A percentile compares a stretch with the other conserved stretches of the same genome.
Evolutionary conservation across 768 basidiomycete genomes (phyloP).

Genomic region (Leccinum broughii): DNA sequence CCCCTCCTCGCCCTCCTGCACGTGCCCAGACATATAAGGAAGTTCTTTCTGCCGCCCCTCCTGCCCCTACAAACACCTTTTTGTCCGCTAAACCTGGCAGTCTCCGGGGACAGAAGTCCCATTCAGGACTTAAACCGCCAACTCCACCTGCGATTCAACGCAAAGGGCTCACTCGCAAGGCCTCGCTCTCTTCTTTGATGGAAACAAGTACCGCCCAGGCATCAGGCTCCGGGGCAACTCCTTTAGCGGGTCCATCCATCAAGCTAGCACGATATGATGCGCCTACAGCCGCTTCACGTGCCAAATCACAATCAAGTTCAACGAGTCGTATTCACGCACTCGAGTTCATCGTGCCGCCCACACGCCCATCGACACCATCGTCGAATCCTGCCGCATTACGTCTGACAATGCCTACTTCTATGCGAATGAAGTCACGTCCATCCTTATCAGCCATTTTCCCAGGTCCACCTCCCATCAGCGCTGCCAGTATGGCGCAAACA

Average conservation of each 20-base stretch:
- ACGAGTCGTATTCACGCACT: constrained; percentile 56
- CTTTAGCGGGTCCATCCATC: constrained; percentile 34
- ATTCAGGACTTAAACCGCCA: constrained; percentile 76
- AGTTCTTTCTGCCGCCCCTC: constrained; percentile 51
- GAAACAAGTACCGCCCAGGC: constrained; percentile 59
- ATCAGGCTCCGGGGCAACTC: constrained; percentile 49
- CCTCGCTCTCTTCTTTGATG: constrained; percentile 74
- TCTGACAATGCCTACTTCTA: constrained; percentile 85
- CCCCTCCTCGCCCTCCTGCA: constrained; percentile 51
- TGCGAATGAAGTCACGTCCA: constrained; percentile 71
- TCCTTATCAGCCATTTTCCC: constrained; percentile 78
- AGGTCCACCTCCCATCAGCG: constrained; percentile 36
- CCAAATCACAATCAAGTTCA: constrained; percentile 67
- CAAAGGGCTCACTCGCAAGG: constrained; percentile 65
- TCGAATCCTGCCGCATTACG: constrained; percentile 75
- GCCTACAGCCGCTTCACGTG: constrained; percentile 79
- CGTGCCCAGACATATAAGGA: constrained; percentile 63
- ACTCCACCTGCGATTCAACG: constrained; percentile 65
- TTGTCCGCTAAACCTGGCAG: constrained; percentile 70
- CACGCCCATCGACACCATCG: constrained; percentile 78
- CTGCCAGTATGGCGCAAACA: constrained; percentile 24
- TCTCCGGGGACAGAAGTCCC: constrained; percentile 82
- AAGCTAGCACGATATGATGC: constrained; percentile 64
- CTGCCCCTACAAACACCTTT: constrained; percentile 54
- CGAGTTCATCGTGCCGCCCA: constrained; percentile 73